Evolutionary conservation across 108 stramenopile species (phyloP).

Genomic region (Skeletonema tropicum): DNA sequence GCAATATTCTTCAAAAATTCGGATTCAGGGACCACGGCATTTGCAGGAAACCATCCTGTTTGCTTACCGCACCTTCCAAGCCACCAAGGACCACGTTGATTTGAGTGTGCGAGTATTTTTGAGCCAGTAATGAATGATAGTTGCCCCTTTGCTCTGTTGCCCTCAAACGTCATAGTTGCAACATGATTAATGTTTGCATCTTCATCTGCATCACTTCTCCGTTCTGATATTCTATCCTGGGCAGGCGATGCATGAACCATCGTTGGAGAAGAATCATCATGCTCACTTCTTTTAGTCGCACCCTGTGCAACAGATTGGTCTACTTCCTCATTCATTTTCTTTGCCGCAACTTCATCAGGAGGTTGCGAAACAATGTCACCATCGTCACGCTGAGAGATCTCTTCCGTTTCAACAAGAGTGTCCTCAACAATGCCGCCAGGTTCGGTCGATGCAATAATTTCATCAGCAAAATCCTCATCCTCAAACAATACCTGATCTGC

Average conservation of each 20-base stretch:
- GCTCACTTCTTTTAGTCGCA: slow-evolving; percentile 6
- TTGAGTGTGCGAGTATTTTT: slow-evolving; percentile 46
- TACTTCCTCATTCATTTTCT: not conserved
- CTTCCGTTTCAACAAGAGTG: not conserved
- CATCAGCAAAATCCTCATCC: too few species aligned
- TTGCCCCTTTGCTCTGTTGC: slow-evolving; percentile 42
- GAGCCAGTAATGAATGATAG: slow-evolving; percentile 47
- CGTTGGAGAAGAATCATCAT: slow-evolving; percentile 20
- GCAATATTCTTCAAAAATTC: slow-evolving; percentile 29
- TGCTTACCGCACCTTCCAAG: slow-evolving; percentile 45
- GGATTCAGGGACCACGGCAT: slow-evolving; percentile 48
- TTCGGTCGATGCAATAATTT: too few species aligned
- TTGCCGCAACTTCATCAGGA: not conserved
- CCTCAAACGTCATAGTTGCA: slow-evolving; percentile 47
- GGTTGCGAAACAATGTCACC: not conserved
- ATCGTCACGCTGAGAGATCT: not conserved
- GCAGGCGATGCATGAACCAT: slow-evolving; percentile 18
- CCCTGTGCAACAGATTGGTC: not conserved
- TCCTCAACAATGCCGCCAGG: too few species aligned
- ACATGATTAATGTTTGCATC: slow-evolving; percentile 50
- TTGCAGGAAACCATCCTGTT: slow-evolving; percentile 53
- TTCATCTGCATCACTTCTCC: slow-evolving; percentile 19
- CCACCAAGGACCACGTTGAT: slow-evolving; percentile 55
- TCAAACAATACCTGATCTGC: too few species aligned
- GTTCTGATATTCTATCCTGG: not conserved